Conservation (phyloP, 345 rosid genomes). For the Microthlaspi erraticum region DNA sequence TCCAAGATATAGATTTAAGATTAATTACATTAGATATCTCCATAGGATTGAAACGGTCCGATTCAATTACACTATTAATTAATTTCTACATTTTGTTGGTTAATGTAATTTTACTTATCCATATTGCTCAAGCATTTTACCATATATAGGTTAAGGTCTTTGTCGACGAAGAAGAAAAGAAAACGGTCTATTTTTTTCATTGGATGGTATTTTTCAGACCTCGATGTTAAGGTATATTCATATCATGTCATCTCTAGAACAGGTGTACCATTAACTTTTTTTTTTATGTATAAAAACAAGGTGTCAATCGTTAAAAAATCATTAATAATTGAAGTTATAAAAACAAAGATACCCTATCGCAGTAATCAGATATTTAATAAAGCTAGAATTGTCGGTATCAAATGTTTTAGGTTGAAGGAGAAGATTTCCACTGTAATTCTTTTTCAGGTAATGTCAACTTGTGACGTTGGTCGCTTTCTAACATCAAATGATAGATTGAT, state of each 20-base stretch:
- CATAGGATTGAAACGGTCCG: constrained; percentile 1
- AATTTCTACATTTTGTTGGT: background rate
- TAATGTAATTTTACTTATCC: background rate
- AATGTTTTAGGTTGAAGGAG: constrained; percentile 29
- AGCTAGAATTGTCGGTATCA: background rate
- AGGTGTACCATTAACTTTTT: constrained; percentile 23
- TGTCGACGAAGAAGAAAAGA: background rate
- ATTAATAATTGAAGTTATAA: background rate
- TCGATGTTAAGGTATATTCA: constrained; percentile 24
- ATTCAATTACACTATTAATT: background rate
- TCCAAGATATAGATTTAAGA: too few species aligned
- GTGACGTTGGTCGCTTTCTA: constrained; percentile 40
- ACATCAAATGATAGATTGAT: constrained; percentile 29
- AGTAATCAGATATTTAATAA: constrained; percentile 7
- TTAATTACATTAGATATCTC: too few species aligned
- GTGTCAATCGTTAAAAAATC: constrained; percentile 7
- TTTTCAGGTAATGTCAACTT: constrained; percentile 37
- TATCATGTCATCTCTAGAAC: constrained; percentile 28
- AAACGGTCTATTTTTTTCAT: background rate
- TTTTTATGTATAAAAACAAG: background rate
- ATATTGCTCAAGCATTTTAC: constrained; percentile 1
- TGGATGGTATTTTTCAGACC: background rate
- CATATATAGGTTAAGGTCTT: constrained; percentile 3
- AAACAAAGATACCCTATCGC: background rate
- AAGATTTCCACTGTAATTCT: constrained; percentile 33